Base-by-base conservation (phyloP, 306 rosid species). In the Begonia fuchsioides region DNA sequence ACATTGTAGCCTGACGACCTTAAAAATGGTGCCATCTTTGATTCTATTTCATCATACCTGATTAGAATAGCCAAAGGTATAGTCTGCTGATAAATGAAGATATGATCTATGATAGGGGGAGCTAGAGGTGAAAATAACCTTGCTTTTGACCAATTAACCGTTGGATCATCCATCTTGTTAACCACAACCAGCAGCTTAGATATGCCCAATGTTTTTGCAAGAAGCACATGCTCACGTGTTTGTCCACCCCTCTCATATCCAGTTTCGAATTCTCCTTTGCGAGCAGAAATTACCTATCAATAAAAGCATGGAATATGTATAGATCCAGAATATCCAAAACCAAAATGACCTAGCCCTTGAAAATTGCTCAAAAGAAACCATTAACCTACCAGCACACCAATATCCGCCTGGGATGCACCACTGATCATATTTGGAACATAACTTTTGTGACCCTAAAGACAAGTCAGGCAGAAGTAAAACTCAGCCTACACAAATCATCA, bases 241-340 rank as follows among this genome's bases (percentile, higher is more conserved):
- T 92, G 99, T 19, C 99, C 99, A 69, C 99, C 99, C 61, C 79
- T 83, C 86, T 92, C 99, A 58, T 79, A 92, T 51, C 99, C 99
- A 48, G 99, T 92, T 70, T 92, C 99, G 61, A 92, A 92, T 67
- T 92, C 99, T 45, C 99, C 99, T 71, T 86, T 92, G 46, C 99
- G 70, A 17, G 99, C 99, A 75, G 99, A 92, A 56, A 92, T 86
- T 49, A 92, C 96, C 99, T 92, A 49, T 12, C 32, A 50, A n/a
- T 39, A 40, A 59, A 39, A 40, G 56, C 35, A 26, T 26, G 35
- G 39, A 58, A 58, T 17, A 10, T 12, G 50, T 39, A 50, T 17
- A 13, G 38, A 66, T 15, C 13, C 57, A 17, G 55, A 50, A 54
- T 48, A 39, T 47, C 52, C 45, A 41, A 41, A n/a, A 2, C 45